phyloP scores from a whole-genome alignment of 2,329 filamentous ascomycete genomes.

The Colletotrichum graminicola region DNA sequence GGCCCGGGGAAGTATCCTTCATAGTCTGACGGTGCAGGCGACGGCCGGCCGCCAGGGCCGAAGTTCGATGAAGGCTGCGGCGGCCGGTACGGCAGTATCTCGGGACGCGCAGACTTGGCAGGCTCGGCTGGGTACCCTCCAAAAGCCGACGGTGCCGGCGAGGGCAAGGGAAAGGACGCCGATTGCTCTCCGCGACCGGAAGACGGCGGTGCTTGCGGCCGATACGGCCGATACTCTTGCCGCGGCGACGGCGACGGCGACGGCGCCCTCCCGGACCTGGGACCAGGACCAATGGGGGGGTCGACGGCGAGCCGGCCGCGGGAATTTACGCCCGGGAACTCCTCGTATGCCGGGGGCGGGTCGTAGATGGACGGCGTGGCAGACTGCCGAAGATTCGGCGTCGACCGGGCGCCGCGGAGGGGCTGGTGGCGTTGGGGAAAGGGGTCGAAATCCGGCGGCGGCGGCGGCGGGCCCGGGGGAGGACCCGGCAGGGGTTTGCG shows the following conservation, averaged over 20 bases:
- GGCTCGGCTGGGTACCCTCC: no score
- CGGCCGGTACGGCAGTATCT: constrained; percentile 4
- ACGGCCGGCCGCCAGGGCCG: not conserved
- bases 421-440: constrained; percentile 29
- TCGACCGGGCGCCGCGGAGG: constrained; percentile 30
- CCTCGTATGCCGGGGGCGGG: constrained; percentile 31
- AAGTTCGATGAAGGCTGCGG: constrained; percentile 3
- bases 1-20: not conserved
- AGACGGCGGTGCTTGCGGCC: not conserved
- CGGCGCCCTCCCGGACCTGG: not conserved
- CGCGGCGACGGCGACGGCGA: not conserved
- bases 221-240: not conserved
- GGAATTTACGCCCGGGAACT: constrained; percentile 30
- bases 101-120: not conserved
- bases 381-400: constrained; percentile 37
- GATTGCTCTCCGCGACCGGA: not conserved
- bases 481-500: constrained; percentile 40
- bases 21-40: not conserved
- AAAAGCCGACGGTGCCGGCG: not conserved
- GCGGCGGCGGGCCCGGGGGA: constrained; percentile 36
- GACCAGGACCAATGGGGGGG: not conserved
- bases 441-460: constrained; percentile 38
- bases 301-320: constrained; percentile 20
- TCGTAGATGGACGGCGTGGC: constrained; percentile 17
- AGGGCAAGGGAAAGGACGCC: not conserved